Evolutionary conservation across 768 basidiomycete species (phyloP), one percentile per base, ranked within the genome.

Genomic region (Agrocybe pediades): DNA sequence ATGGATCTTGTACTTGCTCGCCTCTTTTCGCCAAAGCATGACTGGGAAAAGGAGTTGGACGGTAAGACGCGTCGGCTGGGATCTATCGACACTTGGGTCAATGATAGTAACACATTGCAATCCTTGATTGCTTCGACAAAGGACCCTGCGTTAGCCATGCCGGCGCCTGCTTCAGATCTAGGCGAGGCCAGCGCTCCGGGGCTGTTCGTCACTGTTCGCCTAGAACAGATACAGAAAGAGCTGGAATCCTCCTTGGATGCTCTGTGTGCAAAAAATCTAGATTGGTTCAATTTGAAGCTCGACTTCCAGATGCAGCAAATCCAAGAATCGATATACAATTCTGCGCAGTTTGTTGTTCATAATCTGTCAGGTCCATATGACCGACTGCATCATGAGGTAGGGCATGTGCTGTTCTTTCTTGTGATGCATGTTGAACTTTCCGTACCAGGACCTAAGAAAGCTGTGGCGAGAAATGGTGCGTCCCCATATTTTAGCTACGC

Each of bases 41-140:
- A 61, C 7, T 62, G 61, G 61, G 65, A 66, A 45, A 59, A 59
- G 26, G 49, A 56, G 7, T 21, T 63, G 2, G 57, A 51, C 11
- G 20, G 15, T 15, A 49, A 52, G 23, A 41, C 57, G 6, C 56
- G 55, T 0, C 17, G 40, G 13, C 41, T 61, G 21, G 60, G 60
- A 13, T 23, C 49, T 3, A 39, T 33, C 1, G 42, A 53, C 8
- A 13, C 41, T 3, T 62, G 61, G 58, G 40, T 62, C 24, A 49
- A 56, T 26, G 55, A 62, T 24, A 24, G 44, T 15, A 26, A 23
- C 3, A 59, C 25, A 11, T 33, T 65, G 1, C 49, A 57, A 40
- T 49, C 50, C 6, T 53, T 65, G 1, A 47, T 62, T 6, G 13
- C 41, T 2, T 13, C 24, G 9, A 57, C 59, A 13, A 51, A 59